These are phyloP conservation scores for Aspergillus ibericus DNA, from an alignment of 2,329 filamentous ascomycete species.

Conservation along the genomic window DNA sequence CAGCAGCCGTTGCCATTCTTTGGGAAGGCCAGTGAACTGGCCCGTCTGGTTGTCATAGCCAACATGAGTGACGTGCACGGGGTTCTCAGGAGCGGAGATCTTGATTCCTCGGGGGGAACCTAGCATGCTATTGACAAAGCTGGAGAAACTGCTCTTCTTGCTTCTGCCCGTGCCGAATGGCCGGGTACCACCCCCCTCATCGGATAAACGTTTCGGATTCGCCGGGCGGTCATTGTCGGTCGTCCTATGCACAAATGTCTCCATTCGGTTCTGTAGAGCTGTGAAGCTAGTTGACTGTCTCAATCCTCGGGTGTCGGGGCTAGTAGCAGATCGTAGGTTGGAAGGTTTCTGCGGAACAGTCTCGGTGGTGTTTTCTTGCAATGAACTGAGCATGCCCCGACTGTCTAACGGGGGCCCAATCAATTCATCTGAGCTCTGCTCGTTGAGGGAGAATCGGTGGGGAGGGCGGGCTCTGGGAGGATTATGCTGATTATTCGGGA, in stretches of 20 bases:
- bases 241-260: conserved; percentile 45
- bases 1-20: conserved; percentile 95
- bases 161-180: conserved; percentile 58
- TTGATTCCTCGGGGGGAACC: conserved; percentile 85
- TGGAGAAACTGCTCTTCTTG: conserved; percentile 87
- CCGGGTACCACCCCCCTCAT: conserved; percentile 69
- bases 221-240: conserved; percentile 51
- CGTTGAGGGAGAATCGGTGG: conserved; percentile 38
- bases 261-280: conserved; percentile 52
- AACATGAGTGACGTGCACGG: conserved; percentile 96
- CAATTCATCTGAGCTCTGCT: conserved; percentile 47
- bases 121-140: conserved; percentile 79
- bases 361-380: conserved; percentile 43
- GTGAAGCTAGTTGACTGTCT: conserved; percentile 68
- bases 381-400: conserved; percentile 45
- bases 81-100: conserved; percentile 97
- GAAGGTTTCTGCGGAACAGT: conserved; percentile 43
- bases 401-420: conserved; percentile 46
- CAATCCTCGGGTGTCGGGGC: conserved; percentile 59
- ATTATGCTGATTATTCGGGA: conserved; percentile 23
- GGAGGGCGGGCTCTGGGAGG: conserved; percentile 34
- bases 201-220: conserved; percentile 72
- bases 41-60: conserved; percentile 95
- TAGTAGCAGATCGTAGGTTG: conserved; percentile 51
- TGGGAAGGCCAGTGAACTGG: conserved; percentile 92